Conservation (phyloP, 257 asterid genomes). For the Orobanche coerulescens region DNA sequence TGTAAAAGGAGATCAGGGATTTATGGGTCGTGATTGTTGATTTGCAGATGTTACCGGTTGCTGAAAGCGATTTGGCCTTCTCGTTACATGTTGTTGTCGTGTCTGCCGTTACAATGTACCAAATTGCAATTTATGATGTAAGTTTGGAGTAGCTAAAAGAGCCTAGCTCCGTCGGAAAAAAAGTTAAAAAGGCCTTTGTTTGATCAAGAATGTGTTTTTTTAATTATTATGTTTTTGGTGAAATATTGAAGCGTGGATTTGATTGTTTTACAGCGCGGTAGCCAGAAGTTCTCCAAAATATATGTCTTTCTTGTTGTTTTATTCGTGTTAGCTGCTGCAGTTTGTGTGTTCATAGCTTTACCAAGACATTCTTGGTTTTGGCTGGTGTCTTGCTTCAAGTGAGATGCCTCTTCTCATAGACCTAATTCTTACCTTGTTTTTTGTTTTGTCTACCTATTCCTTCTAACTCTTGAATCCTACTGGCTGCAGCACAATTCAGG, state of each 20-base stretch:
- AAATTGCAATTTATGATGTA: conserved; percentile 61
- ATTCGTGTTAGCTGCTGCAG: conserved; percentile 41
- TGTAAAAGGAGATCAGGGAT: background rate
- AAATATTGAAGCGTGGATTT: background rate
- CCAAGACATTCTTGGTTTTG: conserved; percentile 71
- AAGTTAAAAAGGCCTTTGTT: background rate
- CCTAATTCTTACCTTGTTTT: background rate
- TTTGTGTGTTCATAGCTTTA: conserved; percentile 48
- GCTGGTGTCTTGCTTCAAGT: conserved; percentile 74
- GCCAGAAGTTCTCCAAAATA: conserved; percentile 50
- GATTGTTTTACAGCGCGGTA: conserved; percentile 46
- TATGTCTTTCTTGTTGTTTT: conserved; percentile 24
- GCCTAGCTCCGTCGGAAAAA: background rate
- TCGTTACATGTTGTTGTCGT: conserved; percentile 59
- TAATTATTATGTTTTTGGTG: background rate
- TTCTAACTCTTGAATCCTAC: background rate
- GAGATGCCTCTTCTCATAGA: conserved; percentile 24
- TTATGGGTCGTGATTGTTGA: conserved; percentile 3
- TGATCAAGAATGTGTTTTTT: no score
- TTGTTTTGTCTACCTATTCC: background rate
- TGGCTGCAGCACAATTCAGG: conserved; percentile 54
- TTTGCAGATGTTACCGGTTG: conserved; percentile 71
- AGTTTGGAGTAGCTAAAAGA: conserved; percentile 15
- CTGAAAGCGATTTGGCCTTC: conserved; percentile 74
- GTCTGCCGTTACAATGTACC: conserved; percentile 48